Evolutionary conservation across 2,329 filamentous ascomycete genomes (phyloP).

Genomic region (Pseudocercospora fijiensis): DNA sequence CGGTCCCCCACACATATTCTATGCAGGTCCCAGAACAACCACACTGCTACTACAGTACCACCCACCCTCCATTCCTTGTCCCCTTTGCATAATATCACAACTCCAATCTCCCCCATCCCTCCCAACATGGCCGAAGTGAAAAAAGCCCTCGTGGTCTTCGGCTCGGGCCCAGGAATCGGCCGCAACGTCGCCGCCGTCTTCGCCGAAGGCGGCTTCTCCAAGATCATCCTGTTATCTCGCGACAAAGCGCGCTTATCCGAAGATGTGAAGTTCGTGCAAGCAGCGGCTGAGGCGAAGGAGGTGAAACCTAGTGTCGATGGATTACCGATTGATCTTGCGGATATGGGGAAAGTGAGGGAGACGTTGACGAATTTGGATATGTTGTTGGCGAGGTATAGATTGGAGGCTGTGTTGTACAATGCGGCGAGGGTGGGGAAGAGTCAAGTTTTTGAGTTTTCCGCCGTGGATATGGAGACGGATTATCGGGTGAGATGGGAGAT

Average conservation of each 20-base stretch:
- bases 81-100: neutral
- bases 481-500: conserved; percentile 41
- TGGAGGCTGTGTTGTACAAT: conserved; percentile 53
- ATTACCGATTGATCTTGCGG: conserved; percentile 45
- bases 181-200: conserved; percentile 32
- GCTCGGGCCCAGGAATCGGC: conserved; percentile 36
- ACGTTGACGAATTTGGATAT: conserved; percentile 45
- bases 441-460: conserved; percentile 42
- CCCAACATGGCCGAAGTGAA: neutral
- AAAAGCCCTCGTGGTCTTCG: conserved; percentile 31
- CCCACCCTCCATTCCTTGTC: neutral
- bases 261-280: conserved; percentile 27
- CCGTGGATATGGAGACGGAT: conserved; percentile 50
- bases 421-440: conserved; percentile 48
- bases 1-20: neutral
- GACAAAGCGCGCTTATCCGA: conserved; percentile 27
- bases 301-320: conserved; percentile 39
- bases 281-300: conserved; percentile 10
- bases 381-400: conserved; percentile 33
- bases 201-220: conserved; percentile 30
- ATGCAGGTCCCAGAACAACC: conserved; percentile 8
- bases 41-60: neutral
- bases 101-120: neutral
- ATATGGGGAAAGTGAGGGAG: conserved; percentile 39
- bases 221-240: conserved; percentile 30